Evolutionary conservation across 768 basidiomycete species (phyloP).

Genomic region (Kwoniella sp.): DNA sequence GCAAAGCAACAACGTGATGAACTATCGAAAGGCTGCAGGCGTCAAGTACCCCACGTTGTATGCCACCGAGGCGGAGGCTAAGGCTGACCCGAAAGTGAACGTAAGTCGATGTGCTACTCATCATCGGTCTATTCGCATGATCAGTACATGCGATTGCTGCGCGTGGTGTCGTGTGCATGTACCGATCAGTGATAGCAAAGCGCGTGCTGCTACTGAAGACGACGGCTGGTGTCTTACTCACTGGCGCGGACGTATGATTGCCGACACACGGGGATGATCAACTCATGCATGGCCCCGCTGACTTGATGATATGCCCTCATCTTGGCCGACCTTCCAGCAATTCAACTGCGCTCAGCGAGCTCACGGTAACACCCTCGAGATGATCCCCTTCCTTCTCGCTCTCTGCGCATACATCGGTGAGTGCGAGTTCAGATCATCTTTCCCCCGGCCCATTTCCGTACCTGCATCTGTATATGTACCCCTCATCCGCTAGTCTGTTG

Average conservation of each 20-base stretch:
- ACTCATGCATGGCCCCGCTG: too few relatives aligned
- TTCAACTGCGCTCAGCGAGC: constrained; percentile 48
- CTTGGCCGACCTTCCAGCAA: constrained; percentile 10
- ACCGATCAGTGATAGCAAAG: too few relatives aligned
- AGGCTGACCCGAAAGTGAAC: constrained; percentile 39
- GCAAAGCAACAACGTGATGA: constrained; percentile 29
- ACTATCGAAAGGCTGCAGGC: constrained; percentile 36
- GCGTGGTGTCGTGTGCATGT: too few relatives aligned
- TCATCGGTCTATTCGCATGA: too few relatives aligned
- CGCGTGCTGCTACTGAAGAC: too few relatives aligned
- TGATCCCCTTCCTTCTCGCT: constrained; percentile 33
- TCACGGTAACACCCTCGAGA: constrained; percentile 47
- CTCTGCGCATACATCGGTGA: constrained; percentile 35
- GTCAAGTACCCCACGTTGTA: constrained; percentile 47
- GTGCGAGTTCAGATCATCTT: too few relatives aligned
- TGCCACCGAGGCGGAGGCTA: constrained; percentile 44
- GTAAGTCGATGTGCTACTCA: too few relatives aligned
- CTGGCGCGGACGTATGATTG: too few relatives aligned
- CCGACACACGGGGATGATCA: not conserved
- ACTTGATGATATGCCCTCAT: too few relatives aligned
- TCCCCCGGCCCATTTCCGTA: constrained; percentile 5
- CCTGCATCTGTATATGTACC: not conserved
- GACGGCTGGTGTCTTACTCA: not conserved
- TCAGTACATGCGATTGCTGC: too few relatives aligned
- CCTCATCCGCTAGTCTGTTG: too few relatives aligned